A percentile compares a stretch with the other conserved stretches of the same genome.
phyloP scores from a whole-genome alignment of 768 basidiomycete genomes.

The Tephrocybe sp. region DNA sequence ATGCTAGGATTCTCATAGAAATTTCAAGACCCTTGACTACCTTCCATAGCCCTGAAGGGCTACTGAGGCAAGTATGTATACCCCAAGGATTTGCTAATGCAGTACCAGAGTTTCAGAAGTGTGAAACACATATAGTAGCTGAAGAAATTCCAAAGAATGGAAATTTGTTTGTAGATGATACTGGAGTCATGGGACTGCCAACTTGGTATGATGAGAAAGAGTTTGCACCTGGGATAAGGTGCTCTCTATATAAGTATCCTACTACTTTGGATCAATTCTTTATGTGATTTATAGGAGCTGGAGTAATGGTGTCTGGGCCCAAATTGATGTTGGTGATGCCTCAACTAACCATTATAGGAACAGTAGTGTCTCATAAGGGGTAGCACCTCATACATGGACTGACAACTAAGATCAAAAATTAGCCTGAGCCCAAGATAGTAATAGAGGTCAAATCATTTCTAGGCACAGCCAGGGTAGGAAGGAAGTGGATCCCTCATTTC shows the following conservation, averaged over 20 bases:
- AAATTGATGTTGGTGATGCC: background rate
- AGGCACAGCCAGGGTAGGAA: constrained; percentile 19
- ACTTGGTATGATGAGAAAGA: constrained; percentile 11
- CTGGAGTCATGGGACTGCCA: constrained; percentile 18
- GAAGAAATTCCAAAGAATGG: constrained; percentile 14
- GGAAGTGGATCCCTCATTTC: constrained; percentile 25
- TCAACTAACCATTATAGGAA: background rate
- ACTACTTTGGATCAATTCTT: constrained; percentile 4
- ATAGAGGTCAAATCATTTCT: constrained; percentile 27
- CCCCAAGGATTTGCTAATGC: constrained; percentile 37
- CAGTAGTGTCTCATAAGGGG: constrained; percentile 30
- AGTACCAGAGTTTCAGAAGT: constrained; percentile 30
- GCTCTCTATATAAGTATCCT: constrained; percentile 21
- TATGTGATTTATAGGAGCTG: background rate
- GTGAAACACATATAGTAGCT: constrained; percentile 13
- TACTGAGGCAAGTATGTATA: constrained; percentile 21
- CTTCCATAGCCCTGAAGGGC: constrained; percentile 27
- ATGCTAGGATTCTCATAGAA: constrained; percentile 19
- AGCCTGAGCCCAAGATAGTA: constrained; percentile 14
- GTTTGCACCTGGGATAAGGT: constrained; percentile 19
- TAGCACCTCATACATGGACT: constrained; percentile 25
- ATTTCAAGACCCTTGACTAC: constrained; percentile 32
- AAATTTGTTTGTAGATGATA: constrained; percentile 21
- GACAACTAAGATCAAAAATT: constrained; percentile 25
- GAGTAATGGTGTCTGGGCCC: background rate